Conservation (phyloP, 176 grass and related monocot genomes). For the Tuctoria greenei region DNA sequence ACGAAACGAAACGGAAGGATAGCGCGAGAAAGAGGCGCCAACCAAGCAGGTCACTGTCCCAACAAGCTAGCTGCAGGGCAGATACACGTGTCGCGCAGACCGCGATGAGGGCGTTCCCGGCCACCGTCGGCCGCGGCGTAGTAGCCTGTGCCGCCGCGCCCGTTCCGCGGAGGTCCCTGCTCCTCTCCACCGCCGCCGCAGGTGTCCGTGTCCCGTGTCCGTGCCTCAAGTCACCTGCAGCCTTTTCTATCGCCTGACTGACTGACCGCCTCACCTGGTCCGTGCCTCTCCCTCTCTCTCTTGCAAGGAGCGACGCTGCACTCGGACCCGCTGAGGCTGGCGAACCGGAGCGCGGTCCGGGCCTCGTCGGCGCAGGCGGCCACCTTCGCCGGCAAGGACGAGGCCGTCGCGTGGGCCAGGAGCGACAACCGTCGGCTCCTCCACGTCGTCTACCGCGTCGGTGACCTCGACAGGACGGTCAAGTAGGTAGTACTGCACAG, state of each 20-base stretch:
- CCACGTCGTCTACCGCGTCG: slow-evolving; percentile 89
- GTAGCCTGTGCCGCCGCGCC: slow-evolving; percentile 43
- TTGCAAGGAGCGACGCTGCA: slow-evolving; percentile 31
- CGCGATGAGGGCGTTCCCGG: slow-evolving; percentile 22
- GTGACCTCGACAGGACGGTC: slow-evolving; percentile 80
- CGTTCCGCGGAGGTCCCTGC: slow-evolving; percentile 31
- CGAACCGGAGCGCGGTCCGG: slow-evolving; percentile 9
- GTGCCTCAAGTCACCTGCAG: neutral
- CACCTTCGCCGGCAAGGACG: slow-evolving; percentile 51
- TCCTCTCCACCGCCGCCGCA: slow-evolving; percentile 35
- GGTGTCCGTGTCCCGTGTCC: too few species aligned
- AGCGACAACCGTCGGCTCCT: slow-evolving; percentile 73
- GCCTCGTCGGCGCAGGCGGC: slow-evolving; percentile 49
- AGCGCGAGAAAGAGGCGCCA: slow-evolving; percentile 30
- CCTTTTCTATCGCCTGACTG: too few species aligned
- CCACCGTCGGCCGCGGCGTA: slow-evolving; percentile 19
- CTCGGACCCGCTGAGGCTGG: slow-evolving; percentile 22
- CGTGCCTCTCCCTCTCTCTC: neutral
- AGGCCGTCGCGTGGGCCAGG: slow-evolving; percentile 69
- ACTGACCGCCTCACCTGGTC: neutral
- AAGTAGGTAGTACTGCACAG: slow-evolving; percentile 51
- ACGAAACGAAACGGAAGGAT: slow-evolving; percentile 20
- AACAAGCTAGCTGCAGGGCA: neutral
- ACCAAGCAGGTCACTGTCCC: slow-evolving; percentile 1
- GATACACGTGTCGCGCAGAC: neutral